These are phyloP conservation scores for Arthrobotrys iridis DNA, from an alignment of 2,329 filamentous ascomycete species.

Conservation along the genomic window DNA sequence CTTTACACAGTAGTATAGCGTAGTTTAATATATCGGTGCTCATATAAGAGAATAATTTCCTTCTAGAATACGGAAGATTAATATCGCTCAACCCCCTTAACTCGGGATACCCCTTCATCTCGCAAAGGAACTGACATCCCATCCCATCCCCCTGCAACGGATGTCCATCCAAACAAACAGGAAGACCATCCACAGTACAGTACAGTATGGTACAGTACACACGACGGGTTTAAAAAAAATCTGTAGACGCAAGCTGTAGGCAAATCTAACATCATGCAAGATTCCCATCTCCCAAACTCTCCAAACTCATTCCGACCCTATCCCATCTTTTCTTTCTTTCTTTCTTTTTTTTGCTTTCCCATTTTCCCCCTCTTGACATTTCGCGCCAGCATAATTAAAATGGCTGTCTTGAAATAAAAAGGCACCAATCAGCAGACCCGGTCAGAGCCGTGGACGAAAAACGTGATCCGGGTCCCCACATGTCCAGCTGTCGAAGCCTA, in stretches of 20 bases:
- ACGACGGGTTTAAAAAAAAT: no score
- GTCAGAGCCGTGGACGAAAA: conserved; percentile 9
- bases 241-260: conserved; percentile 10
- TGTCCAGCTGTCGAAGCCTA: conserved; percentile 11
- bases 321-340: background rate
- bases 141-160: background rate
- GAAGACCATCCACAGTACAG: background rate
- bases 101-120: background rate
- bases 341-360: conserved; percentile 9
- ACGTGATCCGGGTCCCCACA: conserved; percentile 29
- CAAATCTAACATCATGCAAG: conserved; percentile 14
- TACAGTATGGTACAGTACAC: background rate
- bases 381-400: conserved; percentile 35
- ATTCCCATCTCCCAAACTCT: background rate
- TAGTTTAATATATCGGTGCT: no score
- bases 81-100: conserved; percentile 16
- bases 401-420: conserved; percentile 35
- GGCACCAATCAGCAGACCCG: conserved; percentile 47
- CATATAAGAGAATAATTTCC: background rate
- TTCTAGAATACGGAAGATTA: background rate
- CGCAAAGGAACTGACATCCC: background rate
- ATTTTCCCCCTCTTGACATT: no score
- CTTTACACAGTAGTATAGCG: no score
- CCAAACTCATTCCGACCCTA: background rate
- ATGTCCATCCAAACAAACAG: background rate